Base-by-base conservation (phyloP, 2,329 filamentous ascomycete species). In the Erysiphe pulchra region DNA sequence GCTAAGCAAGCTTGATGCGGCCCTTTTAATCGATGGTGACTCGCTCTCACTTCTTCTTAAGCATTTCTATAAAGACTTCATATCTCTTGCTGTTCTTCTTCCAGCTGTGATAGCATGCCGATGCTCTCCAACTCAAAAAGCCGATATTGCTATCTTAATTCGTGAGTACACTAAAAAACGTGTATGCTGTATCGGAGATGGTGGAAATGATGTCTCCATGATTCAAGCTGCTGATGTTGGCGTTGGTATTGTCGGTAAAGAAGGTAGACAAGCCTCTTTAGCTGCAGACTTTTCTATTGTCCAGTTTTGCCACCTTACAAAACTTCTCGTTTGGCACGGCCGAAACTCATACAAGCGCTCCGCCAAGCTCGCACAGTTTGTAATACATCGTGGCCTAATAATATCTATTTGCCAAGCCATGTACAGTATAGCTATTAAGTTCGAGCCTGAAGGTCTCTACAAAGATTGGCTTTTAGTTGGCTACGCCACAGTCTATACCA, bases 161-260 rank as follows among this genome's bases (percentile, higher is more conserved):
- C 83, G 86, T 49, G 73, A 80, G 44, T 78, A 83, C 61, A 98
- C 90, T 17, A 85, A 83, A 61, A 95, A 95, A 62, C 80, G 92
- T 13, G 82, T 95, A 14, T 93, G 86, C 63, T 95, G 90, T 58
- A 98, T 98, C 53, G 90, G 90, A 34, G 90, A 98, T 57, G 90
- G 90, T 52, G 90, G 92, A 54, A 98, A 98, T 62, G 92, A 98
- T 59, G 90, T 98, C 5, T 87, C 80, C 53, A 98, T 98, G 90
- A 98, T 98, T 53, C 90, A 95, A 65, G 87, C 90, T 8, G 90
- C 92, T 0, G 90, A 98, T 56, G 86, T 98, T 0, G 92, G 92
- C 49, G 87, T 98, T 24, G 90, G 90, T 49, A 98, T 98, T 50
- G 90, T 95, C 0, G 90, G 90, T 49, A 98, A 98, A 65, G 90